Conservation (phyloP, 768 basidiomycete genomes). For the Kockovaella imperatae region DNA sequence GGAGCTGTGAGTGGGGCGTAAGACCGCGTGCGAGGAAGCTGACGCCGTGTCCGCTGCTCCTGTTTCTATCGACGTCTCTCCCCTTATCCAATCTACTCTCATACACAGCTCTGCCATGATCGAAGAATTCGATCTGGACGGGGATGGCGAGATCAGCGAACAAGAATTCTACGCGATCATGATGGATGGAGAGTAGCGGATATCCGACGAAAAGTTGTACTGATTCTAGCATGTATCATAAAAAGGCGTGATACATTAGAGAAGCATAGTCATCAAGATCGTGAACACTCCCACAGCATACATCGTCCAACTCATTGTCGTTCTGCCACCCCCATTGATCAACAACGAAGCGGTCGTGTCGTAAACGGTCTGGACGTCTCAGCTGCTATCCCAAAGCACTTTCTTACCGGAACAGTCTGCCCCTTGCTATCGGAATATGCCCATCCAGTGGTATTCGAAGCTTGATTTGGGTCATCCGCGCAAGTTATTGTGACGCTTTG, state of each 20-base stretch:
- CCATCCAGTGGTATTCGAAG: conserved; percentile 21
- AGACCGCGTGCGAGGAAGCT: background rate
- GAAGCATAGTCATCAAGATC: no score
- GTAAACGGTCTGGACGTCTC: no score
- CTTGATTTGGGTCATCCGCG: conserved; percentile 13
- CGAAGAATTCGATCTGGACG: conserved; percentile 97
- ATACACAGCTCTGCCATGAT: conserved; percentile 63
- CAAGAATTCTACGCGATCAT: conserved; percentile 95
- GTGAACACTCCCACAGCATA: no score
- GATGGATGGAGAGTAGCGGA: conserved; percentile 71
- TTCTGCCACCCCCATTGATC: no score
- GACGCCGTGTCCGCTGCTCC: background rate
- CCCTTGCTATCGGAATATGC: conserved; percentile 19
- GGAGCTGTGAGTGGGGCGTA: conserved; percentile 65
- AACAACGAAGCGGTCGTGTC: no score
- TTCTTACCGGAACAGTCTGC: conserved; percentile 18
- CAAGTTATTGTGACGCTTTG: conserved; percentile 36
- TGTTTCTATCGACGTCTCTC: background rate
- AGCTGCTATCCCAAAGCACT: no score
- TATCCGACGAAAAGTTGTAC: no score
- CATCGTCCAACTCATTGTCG: no score
- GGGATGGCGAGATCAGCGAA: conserved; percentile 94
- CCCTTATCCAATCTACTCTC: background rate
- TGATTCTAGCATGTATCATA: no score
- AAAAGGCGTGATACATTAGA: no score